Evolutionary conservation across 306 rosid species (phyloP).

Genomic region (Luffa aegyptiaca): DNA sequence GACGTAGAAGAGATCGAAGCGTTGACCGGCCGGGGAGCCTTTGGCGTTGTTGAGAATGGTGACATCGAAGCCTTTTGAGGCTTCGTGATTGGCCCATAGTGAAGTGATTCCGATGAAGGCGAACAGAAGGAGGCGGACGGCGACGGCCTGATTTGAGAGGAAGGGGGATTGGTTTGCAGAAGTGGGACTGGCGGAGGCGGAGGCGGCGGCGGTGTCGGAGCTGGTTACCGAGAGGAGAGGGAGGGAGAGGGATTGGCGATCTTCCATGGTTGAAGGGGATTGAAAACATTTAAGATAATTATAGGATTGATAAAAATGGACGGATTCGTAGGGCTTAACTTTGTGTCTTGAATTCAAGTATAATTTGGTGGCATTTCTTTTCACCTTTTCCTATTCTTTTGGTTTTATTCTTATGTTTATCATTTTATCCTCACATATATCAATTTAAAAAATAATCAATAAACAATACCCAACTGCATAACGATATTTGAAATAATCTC

Average conservation of each 20-base stretch:
- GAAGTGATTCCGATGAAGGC: conserved; percentile 27
- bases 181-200: conserved; percentile 4
- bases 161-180: neutral
- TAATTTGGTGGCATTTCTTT: neutral
- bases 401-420: neutral
- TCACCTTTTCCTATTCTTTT: neutral
- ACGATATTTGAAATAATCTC: no score
- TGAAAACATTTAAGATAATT: neutral
- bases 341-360: neutral
- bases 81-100: conserved; percentile 55
- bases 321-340: neutral
- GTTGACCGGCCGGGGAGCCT: conserved; percentile 24
- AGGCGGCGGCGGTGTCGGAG: neutral
- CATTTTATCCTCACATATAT: neutral
- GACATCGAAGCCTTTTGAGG: conserved; percentile 48
- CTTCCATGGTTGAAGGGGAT: neutral
- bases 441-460: no score
- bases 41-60: conserved; percentile 32
- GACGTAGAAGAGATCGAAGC: conserved; percentile 45
- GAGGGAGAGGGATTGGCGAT: neutral
- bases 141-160: conserved; percentile 11
- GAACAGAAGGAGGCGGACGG: conserved; percentile 22
- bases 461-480: no score
- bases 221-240: neutral
- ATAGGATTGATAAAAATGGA: neutral